Percentiles rank a stretch among this genome's conserved stretches.
Evolutionary conservation across 495 filamentous ascomycete species (phyloP).

Genomic region (Lophiostoma macrostomum): DNA sequence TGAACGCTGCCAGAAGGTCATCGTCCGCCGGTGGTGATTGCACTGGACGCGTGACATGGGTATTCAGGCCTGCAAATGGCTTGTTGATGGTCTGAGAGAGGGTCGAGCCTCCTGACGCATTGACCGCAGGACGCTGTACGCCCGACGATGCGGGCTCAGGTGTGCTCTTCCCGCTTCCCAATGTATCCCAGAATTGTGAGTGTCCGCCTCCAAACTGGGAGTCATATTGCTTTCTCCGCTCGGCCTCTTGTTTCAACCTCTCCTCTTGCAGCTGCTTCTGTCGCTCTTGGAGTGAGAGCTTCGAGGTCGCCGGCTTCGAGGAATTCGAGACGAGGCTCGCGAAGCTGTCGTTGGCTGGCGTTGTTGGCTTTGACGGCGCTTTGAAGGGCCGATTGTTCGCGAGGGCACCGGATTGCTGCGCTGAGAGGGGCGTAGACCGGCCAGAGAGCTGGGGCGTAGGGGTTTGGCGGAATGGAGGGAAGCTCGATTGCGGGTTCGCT

Average conservation of each 20-base stretch:
- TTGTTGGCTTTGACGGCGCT: constrained; percentile 54
- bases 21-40: constrained; percentile 46
- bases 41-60: constrained; percentile 18
- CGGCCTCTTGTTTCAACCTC: constrained; percentile 70
- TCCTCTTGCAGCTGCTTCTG: constrained; percentile 79
- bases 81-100: constrained; percentile 41
- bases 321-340: constrained; percentile 74
- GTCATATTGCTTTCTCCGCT: constrained; percentile 64
- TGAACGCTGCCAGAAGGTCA: constrained; percentile 63
- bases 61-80: constrained; percentile 38
- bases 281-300: constrained; percentile 76
- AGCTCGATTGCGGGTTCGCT: constrained; percentile 54
- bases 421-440: constrained; percentile 63
- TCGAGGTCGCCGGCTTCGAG: constrained; percentile 61
- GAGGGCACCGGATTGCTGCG: constrained; percentile 43
- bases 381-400: constrained; percentile 15
- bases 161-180: constrained; percentile 53
- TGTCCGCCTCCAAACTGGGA: constrained; percentile 66
- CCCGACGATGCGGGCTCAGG: constrained; percentile 20
- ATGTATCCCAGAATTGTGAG: constrained; percentile 68
- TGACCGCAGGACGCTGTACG: neutral
- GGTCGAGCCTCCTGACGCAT: constrained; percentile 14
- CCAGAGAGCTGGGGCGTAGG: constrained; percentile 58
- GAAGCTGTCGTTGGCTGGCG: constrained; percentile 78
- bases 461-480: constrained; percentile 59